Evolutionary conservation across 768 basidiomycete species (phyloP).

Genomic region (Termitomyces bulborhizus): DNA sequence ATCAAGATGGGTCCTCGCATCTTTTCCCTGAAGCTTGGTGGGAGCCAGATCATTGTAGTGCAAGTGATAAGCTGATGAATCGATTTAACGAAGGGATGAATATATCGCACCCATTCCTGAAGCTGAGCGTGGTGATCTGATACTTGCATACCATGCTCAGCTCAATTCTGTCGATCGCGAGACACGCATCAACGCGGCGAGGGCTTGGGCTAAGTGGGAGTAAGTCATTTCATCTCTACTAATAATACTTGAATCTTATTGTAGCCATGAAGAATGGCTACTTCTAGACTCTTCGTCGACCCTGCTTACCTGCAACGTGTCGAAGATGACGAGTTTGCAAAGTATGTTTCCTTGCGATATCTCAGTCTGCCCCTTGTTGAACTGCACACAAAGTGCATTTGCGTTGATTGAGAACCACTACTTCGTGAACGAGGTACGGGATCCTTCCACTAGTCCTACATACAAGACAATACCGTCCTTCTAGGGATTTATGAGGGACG

Average conservation of each 20-base stretch:
- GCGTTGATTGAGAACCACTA: slow-evolving; percentile 89
- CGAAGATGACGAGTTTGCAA: slow-evolving; percentile 68
- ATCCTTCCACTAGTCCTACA: neutral
- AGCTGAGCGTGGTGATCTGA: slow-evolving; percentile 69
- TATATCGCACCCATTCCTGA: slow-evolving; percentile 80
- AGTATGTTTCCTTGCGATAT: slow-evolving; percentile 35
- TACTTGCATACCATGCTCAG: slow-evolving; percentile 78
- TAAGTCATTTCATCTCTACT: slow-evolving; percentile 36
- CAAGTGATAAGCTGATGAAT: too few species aligned
- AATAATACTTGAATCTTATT: neutral
- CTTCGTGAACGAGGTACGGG: slow-evolving; percentile 69
- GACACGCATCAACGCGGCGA: slow-evolving; percentile 62
- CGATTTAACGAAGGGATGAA: slow-evolving; percentile 57
- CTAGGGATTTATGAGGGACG: slow-evolving; percentile 83
- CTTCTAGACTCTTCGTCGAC: slow-evolving; percentile 68
- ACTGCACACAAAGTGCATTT: slow-evolving; percentile 54
- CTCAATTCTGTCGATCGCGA: slow-evolving; percentile 68
- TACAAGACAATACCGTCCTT: neutral
- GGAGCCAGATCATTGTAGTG: neutral
- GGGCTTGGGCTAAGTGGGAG: slow-evolving; percentile 92
- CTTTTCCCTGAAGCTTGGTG: slow-evolving; percentile 88
- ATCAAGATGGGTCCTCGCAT: slow-evolving; percentile 79
- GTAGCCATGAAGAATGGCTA: slow-evolving; percentile 58
- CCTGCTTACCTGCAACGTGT: slow-evolving; percentile 62
- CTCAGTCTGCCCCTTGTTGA: neutral